Conservation (phyloP, 2,329 filamentous ascomycete genomes). For the Exophiala spinifera region DNA sequence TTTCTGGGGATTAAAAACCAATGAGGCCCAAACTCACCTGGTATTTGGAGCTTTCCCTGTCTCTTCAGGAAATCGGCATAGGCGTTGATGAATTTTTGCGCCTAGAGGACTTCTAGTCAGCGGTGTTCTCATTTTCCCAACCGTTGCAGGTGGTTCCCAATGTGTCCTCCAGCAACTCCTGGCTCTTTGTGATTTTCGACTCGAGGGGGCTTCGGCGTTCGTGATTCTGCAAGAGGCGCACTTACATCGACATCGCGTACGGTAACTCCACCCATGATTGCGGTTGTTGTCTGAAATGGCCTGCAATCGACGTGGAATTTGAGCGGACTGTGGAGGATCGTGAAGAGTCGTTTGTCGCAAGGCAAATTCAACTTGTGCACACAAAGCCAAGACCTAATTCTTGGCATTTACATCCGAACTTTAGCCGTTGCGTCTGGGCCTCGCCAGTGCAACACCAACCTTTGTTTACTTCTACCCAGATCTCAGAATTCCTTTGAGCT, state of each 20-base stretch:
- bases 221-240: constrained; percentile 30
- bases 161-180: background rate
- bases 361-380: no score
- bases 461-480: no score
- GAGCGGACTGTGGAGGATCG: no score
- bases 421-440: no score
- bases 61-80: constrained; percentile 70
- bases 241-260: constrained; percentile 65
- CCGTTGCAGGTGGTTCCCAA: background rate
- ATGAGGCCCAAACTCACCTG: constrained; percentile 51
- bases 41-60: constrained; percentile 68
- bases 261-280: constrained; percentile 65
- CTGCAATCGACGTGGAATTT: no score
- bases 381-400: no score
- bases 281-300: constrained; percentile 33
- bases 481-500: no score
- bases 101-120: constrained; percentile 38
- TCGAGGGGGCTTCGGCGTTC: constrained; percentile 21
- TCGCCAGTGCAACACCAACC: no score
- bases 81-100: constrained; percentile 66
- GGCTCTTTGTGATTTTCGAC: constrained; percentile 10
- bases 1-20: constrained; percentile 8
- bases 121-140: constrained; percentile 9
- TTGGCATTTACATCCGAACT: no score
- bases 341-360: no score